phyloP scores from a whole-genome alignment of 2,329 filamentous ascomycete species.

The Pseudopyricularia javanii region DNA sequence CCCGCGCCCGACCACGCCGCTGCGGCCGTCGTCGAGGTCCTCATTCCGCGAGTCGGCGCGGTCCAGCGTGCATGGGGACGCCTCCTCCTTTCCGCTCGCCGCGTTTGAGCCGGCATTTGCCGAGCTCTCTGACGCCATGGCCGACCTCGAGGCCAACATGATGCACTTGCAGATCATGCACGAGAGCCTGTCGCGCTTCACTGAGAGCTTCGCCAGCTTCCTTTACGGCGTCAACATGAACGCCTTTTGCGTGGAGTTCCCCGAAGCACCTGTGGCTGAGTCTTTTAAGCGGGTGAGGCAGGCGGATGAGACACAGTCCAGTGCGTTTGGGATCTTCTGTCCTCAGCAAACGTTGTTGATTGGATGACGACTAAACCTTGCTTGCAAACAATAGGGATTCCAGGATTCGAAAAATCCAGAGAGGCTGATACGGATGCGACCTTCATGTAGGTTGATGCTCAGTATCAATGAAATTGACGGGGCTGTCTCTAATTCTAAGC shows the following conservation, averaged over 20 bases:
- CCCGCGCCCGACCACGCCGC: slow-evolving; percentile 79
- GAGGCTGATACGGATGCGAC: slow-evolving; percentile 59
- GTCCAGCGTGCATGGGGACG: slow-evolving; percentile 37
- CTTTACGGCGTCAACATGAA: slow-evolving; percentile 98
- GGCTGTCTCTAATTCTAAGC: slow-evolving; percentile 5
- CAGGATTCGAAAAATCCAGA: slow-evolving; percentile 14
- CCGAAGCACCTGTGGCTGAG: slow-evolving; percentile 78
- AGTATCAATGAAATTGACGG: background rate
- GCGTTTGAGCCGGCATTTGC: slow-evolving; percentile 81
- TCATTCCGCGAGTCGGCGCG: slow-evolving; percentile 71
- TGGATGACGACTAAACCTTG: background rate
- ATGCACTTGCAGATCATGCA: slow-evolving; percentile 97
- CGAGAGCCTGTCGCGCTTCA: slow-evolving; percentile 84
- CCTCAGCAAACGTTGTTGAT: too few relatives aligned
- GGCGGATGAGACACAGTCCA: slow-evolving; percentile 31
- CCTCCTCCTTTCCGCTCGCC: slow-evolving; percentile 57
- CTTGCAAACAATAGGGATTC: background rate
- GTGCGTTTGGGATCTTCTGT: background rate
- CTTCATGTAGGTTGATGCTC: slow-evolving; percentile 48
- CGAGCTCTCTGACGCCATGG: slow-evolving; percentile 86
- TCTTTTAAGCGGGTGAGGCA: slow-evolving; percentile 62
- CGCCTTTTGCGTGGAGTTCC: slow-evolving; percentile 95
- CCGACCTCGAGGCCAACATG: slow-evolving; percentile 92
- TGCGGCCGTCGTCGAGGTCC: slow-evolving; percentile 79
- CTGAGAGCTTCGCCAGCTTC: slow-evolving; percentile 91